Base-by-base conservation (phyloP, 306 rosid genomes). In the Gleditsia sinensis region DNA sequence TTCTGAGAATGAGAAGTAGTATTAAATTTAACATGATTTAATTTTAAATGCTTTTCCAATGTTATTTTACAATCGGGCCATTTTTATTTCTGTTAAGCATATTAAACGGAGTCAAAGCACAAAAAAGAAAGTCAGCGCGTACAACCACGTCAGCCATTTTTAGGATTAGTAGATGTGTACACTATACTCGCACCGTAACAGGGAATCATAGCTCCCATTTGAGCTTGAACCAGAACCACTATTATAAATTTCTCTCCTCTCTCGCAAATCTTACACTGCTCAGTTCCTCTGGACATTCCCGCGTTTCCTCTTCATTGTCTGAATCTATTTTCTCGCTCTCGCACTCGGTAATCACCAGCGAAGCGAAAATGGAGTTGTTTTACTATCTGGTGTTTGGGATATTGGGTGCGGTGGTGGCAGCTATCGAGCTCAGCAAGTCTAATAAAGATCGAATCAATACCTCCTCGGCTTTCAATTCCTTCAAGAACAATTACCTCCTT, bases 401-500 rank as follows among this genome's bases (percentile, higher is more conserved):
- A 21, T 59, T 94, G 72, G 87, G 81, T 10, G 83, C 87, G 7
- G 83, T 94, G 50, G 98, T 92, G 68, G 96, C 87, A 7, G 89
- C 89, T 43, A 13, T 87, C 28, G 99, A 94, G 86, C 87, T 94
- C 23, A 88, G 95, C 89, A 94, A 90, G 79, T 76, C 0, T 69
- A 90, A 84, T 93, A 92, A 88, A 68, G 99, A 94, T 74, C 89
- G 97, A 69, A 81, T 86, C 85, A 86, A 59, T 27, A 92, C 97
- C 2, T 70, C 99, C 5, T 13, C 98, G 0, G 59, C 86, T 36
- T 94, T 92, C 89, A 92, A 69, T 79, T 80, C 95, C 56, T 94
- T 92, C 92, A 94, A 90, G 87, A 94, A 94, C 91, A 94, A 92
- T 73, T 94, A 94, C 75, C 92, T 94, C 37, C 80, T 94, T 42